Evolutionary conservation across 2,329 filamentous ascomycete species (phyloP).

Genomic region (Colletotrichum chrysophilum): DNA sequence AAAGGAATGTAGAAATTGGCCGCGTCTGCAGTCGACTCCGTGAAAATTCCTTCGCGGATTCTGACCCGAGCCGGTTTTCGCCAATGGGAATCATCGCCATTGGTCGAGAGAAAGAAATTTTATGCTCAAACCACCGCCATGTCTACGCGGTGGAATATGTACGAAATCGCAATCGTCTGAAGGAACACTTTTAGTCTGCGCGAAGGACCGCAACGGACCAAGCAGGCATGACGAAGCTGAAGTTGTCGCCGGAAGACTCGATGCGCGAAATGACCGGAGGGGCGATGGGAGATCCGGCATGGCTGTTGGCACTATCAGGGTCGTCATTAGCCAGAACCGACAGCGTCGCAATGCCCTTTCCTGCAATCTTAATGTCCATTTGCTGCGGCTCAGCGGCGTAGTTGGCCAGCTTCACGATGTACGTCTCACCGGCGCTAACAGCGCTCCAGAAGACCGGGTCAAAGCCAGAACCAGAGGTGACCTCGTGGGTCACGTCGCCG

Average conservation of each 20-base stretch:
- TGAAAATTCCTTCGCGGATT: neutral
- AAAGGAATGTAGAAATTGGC: neutral
- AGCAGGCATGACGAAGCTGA: neutral
- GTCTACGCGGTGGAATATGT: neutral
- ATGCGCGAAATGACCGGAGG: neutral
- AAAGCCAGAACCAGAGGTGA: neutral
- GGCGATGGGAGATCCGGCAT: neutral
- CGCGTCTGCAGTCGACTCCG: neutral
- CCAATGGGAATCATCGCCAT: neutral
- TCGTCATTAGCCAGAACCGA: neutral
- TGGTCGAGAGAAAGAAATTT: neutral
- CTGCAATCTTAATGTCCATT: neutral
- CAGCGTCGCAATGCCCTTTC: neutral
- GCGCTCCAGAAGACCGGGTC: neutral
- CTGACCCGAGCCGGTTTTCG: accelerated
- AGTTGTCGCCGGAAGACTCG: neutral
- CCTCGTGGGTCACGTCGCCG: neutral
- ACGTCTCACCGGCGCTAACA: neutral
- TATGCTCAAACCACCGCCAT: neutral
- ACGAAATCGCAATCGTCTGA: neutral
- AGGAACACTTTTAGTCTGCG: accelerated
- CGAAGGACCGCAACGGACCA: neutral
- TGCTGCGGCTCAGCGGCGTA: neutral
- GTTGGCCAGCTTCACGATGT: neutral
- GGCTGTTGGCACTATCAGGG: neutral